phyloP scores from a whole-genome alignment of 345 rosid genomes.

The Limnanthes douglasii region DNA sequence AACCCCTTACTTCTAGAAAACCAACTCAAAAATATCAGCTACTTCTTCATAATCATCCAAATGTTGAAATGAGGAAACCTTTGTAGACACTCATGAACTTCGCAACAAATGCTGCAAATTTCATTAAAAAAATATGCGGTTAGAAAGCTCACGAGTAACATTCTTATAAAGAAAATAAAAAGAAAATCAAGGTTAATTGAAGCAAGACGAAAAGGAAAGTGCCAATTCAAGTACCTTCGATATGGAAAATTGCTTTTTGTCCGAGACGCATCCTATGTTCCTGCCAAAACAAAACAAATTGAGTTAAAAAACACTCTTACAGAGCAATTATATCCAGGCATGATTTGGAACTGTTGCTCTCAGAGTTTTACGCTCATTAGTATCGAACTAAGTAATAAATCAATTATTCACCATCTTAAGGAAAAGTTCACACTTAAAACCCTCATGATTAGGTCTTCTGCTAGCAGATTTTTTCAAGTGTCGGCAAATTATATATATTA shows the following conservation, averaged over 20 bases:
- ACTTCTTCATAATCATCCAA: too few species aligned
- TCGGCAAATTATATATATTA: too few species aligned
- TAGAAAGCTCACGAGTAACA: not conserved
- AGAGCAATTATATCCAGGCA: too few species aligned
- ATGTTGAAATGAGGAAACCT: constrained; percentile 67
- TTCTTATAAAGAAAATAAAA: constrained; percentile 1
- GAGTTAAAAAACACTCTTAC: constrained; percentile 1
- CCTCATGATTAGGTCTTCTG: not conserved
- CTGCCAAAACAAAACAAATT: constrained; percentile 21
- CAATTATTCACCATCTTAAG: too few species aligned
- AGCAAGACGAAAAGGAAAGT: not conserved
- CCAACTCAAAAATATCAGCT: too few species aligned
- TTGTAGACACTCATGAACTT: constrained; percentile 94
- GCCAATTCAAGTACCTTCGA: constrained; percentile 44
- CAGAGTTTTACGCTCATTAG: too few species aligned
- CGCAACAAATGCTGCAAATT: constrained; percentile 70
- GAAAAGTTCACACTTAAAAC: too few species aligned
- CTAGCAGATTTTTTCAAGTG: too few species aligned
- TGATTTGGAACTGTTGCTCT: not conserved
- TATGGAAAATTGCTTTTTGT: constrained; percentile 89
- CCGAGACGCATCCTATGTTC: constrained; percentile 80
- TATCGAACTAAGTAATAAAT: too few species aligned
- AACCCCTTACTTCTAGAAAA: too few species aligned
- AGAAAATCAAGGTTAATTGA: not conserved
- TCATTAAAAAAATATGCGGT: not conserved